Conservation (phyloP, 2,329 filamentous ascomycete species). For the Hypomyces rosellus region DNA sequence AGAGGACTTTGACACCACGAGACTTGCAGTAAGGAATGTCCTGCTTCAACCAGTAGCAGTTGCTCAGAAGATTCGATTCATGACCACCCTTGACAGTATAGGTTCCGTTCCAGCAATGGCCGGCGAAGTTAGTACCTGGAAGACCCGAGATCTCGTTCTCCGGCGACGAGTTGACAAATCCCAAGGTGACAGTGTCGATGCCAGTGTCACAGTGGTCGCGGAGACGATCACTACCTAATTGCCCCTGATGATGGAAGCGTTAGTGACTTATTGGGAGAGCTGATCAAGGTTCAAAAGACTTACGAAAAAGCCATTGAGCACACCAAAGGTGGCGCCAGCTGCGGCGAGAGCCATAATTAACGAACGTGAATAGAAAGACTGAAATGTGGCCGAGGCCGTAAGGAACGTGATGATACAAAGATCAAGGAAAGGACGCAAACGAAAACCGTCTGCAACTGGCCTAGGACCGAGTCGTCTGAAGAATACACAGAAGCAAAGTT, state of each 20-base stretch:
- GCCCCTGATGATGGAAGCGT: constrained; percentile 24
- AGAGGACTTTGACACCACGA: constrained; percentile 36
- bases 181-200: constrained; percentile 32
- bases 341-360: constrained; percentile 20
- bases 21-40: constrained; percentile 37
- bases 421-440: constrained; percentile 37
- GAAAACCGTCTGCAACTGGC: constrained; percentile 27
- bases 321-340: constrained; percentile 21
- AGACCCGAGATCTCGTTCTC: constrained; percentile 29
- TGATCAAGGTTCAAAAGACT: constrained; percentile 4
- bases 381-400: constrained; percentile 30
- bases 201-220: constrained; percentile 30
- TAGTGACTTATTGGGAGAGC: neutral
- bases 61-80: constrained; percentile 25
- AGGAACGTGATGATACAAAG: constrained; percentile 25
- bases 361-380: constrained; percentile 21
- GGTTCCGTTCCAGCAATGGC: constrained; percentile 28
- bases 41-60: constrained; percentile 30
- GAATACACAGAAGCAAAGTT: constrained; percentile 19
- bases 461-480: constrained; percentile 25
- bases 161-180: constrained; percentile 33
- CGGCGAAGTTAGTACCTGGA: constrained; percentile 35
- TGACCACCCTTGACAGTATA: constrained; percentile 19
- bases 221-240: constrained; percentile 27
- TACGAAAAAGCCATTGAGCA: constrained; percentile 38